Conservation (phyloP, 2,329 filamentous ascomycete genomes). For the Chaetomiaceae sp. region DNA sequence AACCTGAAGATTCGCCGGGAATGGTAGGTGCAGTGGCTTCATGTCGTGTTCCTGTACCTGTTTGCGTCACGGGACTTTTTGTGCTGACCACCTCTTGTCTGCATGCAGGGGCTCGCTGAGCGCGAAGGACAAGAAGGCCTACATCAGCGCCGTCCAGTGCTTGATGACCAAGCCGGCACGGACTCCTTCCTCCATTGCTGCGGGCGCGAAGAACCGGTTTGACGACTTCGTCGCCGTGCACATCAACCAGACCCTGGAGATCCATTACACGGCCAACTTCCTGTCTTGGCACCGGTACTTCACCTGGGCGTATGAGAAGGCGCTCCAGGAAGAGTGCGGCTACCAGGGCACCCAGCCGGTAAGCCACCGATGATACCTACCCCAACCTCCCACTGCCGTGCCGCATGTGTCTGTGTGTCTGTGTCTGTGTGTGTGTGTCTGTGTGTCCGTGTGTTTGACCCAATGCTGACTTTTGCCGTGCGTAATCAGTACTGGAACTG, state of each 20-base stretch:
- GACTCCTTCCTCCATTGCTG: constrained; percentile 20
- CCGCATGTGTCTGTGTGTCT: no score
- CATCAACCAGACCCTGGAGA: constrained; percentile 40
- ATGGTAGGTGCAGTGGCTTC: not conserved
- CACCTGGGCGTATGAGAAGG: constrained; percentile 25
- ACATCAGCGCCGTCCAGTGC: constrained; percentile 41
- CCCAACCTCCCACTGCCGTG: no score
- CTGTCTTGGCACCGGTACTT: constrained; percentile 29
- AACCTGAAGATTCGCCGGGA: not conserved
- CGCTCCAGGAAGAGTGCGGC: constrained; percentile 27
- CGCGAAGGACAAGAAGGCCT: constrained; percentile 28
- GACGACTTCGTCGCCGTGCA: constrained; percentile 47
- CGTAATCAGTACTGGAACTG: constrained; percentile 43
- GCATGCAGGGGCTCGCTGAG: constrained; percentile 22
- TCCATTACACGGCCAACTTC: constrained; percentile 37
- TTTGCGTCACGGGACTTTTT: no score
- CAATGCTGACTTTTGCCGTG: not conserved
- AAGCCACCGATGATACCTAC: not conserved
- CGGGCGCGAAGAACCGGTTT: constrained; percentile 39
- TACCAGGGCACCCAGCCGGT: constrained; percentile 29
- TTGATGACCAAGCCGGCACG: constrained; percentile 28
- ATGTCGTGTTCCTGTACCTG: no score
- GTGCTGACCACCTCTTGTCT: not conserved
- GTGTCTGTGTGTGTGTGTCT: not conserved
- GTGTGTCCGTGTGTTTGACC: not conserved